Percentiles rank a stretch among this genome's conserved stretches.
Evolutionary conservation across 164 flowering plant species (phyloP).

Genomic region (Tinospora cordifolia): DNA sequence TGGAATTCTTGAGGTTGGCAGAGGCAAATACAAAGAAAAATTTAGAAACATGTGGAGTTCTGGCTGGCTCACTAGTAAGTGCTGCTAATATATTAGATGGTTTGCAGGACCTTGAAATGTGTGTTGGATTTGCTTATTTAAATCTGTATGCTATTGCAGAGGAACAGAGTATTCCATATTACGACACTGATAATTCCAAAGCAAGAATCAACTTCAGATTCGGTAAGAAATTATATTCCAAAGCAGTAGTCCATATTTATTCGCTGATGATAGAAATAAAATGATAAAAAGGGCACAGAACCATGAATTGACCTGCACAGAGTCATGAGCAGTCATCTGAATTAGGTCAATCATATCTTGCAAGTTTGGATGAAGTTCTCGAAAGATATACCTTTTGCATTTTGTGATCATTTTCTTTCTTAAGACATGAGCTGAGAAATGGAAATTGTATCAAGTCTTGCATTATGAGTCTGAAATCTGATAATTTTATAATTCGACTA

Average conservation of each 20-base stretch:
- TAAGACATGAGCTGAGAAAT: neutral
- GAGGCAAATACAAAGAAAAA: conserved; percentile 66
- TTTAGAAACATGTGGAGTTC: conserved; percentile 93
- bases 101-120: conserved; percentile 1
- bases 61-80: conserved; percentile 89
- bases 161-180: conserved; percentile 78
- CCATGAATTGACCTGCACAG: neutral
- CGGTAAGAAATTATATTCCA: conserved; percentile 42
- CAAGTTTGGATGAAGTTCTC: neutral
- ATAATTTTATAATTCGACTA: neutral
- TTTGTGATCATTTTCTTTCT: neutral
- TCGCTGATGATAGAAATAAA: neutral
- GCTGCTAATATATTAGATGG: neutral
- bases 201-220: conserved; percentile 98
- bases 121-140: neutral
- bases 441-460: neutral
- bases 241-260: neutral
- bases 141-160: conserved; percentile 38
- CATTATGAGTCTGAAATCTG: neutral
- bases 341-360: neutral
- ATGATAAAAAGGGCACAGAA: neutral
- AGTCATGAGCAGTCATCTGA: neutral
- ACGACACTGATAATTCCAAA: conserved; percentile 83
- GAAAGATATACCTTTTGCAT: neutral
- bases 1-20: conserved; percentile 81